These are phyloP conservation scores for Aspergillus hancockii DNA, from an alignment of 495 filamentous ascomycete species.

Conservation along the genomic window DNA sequence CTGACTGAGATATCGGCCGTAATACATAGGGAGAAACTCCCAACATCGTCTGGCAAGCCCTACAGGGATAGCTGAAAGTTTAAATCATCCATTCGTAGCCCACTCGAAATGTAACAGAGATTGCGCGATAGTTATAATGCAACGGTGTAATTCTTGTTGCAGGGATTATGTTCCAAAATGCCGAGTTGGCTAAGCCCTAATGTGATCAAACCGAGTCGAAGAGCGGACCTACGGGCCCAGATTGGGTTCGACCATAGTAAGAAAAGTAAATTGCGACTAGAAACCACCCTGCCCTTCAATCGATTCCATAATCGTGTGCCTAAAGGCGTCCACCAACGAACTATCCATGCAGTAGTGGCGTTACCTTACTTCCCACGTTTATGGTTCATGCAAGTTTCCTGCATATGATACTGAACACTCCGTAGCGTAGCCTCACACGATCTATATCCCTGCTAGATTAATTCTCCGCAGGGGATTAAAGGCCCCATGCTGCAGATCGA, in stretches of 20 bases:
- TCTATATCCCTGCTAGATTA: not conserved
- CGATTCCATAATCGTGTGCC: not conserved
- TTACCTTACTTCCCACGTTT: not conserved
- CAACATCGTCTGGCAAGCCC: too few relatives aligned
- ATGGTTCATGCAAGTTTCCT: conserved; percentile 2
- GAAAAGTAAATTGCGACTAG: not conserved
- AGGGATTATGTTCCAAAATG: not conserved
- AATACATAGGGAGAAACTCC: too few relatives aligned
- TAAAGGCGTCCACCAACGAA: not conserved
- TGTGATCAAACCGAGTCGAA: not conserved
- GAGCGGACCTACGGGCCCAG: not conserved
- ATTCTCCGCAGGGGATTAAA: not conserved
- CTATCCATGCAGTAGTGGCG: not conserved
- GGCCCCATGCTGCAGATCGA: not conserved
- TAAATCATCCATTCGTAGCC: too few relatives aligned
- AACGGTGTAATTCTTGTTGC: not conserved
- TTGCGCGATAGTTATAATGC: not conserved
- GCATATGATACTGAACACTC: not conserved
- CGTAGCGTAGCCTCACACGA: not conserved
- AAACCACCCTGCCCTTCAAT: not conserved
- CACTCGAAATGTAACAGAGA: not conserved
- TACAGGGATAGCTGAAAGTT: too few relatives aligned
- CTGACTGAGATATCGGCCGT: too few relatives aligned
- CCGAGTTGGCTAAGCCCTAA: not conserved
- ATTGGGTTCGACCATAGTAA: not conserved